Evolutionary conservation across 1,139 yeast species (phyloP), one percentile per base, ranked within the genome.

Genomic region (Williopsis jadinii): DNA sequence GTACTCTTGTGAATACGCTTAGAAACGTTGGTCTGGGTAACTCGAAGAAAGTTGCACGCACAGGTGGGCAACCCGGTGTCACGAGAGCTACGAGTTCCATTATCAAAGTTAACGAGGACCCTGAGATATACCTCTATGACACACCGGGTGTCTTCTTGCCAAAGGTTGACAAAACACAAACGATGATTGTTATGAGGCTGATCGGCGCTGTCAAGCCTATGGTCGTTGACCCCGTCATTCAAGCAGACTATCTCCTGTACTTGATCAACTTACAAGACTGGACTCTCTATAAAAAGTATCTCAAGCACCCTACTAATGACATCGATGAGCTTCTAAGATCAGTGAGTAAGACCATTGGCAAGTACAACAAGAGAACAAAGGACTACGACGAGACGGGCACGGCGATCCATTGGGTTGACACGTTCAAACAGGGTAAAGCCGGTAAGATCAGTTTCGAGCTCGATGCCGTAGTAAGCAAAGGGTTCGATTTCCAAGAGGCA

Each of bases 81-180:
- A 92, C 98, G 0, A 67, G 88, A 44, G 73, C 75, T 31, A 80
- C 95, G 1, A 80, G 94, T 44, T 94, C 85, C 51, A 71, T 83
- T 41, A 85, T 92, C 34, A 65, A 83, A 42, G 70, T 92, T 12
- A 64, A 73, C 39, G 61, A 67, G 12, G 71, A 71, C 31, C 95
- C 95, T 0, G 80, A 80, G 37, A 73, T 92, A 8, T 73, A 79
- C 48, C 70, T 90, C 11, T 79, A 84, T 53, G 98, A 92, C 59
- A 84, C 97, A 0, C 98, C 98, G 0, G 98, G 98, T 1, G 90
- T 92, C 10, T 79, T 87, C 50, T 66, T 87, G 15, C 97, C 97
- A 0, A 75, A 80, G 24, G 85, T 83, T 9, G 73, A 74, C 42
- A 75, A 75, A 50, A 62, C 73, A 24, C 77, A 80, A 47, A 77